Evolutionary conservation across 2,329 filamentous ascomycete genomes (phyloP).

Genomic region (Penicillium hordei): DNA sequence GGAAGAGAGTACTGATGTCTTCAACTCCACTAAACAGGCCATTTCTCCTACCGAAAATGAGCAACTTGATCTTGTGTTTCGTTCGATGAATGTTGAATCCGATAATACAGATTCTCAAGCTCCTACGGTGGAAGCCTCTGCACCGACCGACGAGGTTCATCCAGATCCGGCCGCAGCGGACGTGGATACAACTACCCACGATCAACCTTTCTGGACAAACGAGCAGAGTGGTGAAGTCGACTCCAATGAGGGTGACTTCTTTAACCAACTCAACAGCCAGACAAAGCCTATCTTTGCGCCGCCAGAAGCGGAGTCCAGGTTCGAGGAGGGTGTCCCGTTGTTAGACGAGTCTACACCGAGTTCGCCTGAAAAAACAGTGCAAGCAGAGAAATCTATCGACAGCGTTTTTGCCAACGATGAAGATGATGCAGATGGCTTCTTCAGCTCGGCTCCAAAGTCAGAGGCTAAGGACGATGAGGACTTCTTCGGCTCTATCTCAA

Average conservation of each 20-base stretch:
- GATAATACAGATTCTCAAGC: background rate
- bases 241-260: conserved; percentile 59
- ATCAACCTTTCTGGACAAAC: conserved; percentile 46
- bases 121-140: background rate
- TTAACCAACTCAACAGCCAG: conserved; percentile 51
- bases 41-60: conserved; percentile 4
- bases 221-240: conserved; percentile 51
- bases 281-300: conserved; percentile 41
- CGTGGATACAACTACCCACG: conserved; percentile 13
- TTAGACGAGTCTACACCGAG: conserved; percentile 44
- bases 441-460: conserved; percentile 25
- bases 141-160: conserved; percentile 2
- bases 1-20: background rate
- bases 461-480: background rate
- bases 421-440: conserved; percentile 40
- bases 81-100: background rate
- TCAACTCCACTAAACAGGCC: background rate
- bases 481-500: conserved; percentile 37
- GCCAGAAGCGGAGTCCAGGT: conserved; percentile 57
- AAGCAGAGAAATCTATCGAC: conserved; percentile 27
- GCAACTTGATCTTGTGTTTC: background rate
- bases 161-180: conserved; percentile 8
- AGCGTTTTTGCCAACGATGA: conserved; percentile 42
- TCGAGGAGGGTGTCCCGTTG: conserved; percentile 68
- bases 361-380: conserved; percentile 27